phyloP scores from a whole-genome alignment of 768 basidiomycete genomes.

The Russula griseocarnosa region DNA sequence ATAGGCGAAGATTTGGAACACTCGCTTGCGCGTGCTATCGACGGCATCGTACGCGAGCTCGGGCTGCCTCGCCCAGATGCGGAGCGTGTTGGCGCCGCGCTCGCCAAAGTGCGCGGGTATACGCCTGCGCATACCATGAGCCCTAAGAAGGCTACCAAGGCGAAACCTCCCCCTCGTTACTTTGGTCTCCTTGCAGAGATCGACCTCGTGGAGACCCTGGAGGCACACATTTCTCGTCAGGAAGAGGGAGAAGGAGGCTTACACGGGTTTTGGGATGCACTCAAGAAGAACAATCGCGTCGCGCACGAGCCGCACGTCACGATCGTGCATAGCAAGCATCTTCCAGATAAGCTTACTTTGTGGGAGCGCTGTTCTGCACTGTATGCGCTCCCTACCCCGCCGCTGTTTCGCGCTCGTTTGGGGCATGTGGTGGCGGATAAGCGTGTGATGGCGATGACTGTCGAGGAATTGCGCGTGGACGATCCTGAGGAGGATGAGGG shows the following conservation, averaged over 20 bases:
- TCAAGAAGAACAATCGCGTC: constrained; percentile 49
- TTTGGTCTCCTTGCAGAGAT: constrained; percentile 76
- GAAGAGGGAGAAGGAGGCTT: constrained; percentile 31
- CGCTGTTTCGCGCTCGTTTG: constrained; percentile 59
- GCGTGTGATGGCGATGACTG: constrained; percentile 73
- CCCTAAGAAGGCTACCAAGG: constrained; percentile 30
- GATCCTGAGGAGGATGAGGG: constrained; percentile 34
- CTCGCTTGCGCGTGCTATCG: constrained; percentile 54
- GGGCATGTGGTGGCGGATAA: constrained; percentile 68
- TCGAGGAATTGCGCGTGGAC: constrained; percentile 52
- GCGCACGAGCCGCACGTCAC: constrained; percentile 76
- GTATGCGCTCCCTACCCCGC: constrained; percentile 38
- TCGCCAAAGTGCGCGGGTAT: constrained; percentile 44
- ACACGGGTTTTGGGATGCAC: constrained; percentile 45
- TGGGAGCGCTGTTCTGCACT: constrained; percentile 54
- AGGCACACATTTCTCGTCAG: constrained; percentile 39
- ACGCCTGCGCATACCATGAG: constrained; percentile 37
- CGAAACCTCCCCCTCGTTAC: constrained; percentile 51
- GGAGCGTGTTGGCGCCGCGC: constrained; percentile 52
- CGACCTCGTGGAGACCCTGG: constrained; percentile 51
- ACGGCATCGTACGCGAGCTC: constrained; percentile 53
- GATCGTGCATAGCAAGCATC: constrained; percentile 65
- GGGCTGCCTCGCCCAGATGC: constrained; percentile 49
- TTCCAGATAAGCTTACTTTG: constrained; percentile 36
- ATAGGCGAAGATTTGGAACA: constrained; percentile 52